Evolutionary conservation across 2,329 filamentous ascomycete species (phyloP).

Genomic region (Byssochlamys sp.): DNA sequence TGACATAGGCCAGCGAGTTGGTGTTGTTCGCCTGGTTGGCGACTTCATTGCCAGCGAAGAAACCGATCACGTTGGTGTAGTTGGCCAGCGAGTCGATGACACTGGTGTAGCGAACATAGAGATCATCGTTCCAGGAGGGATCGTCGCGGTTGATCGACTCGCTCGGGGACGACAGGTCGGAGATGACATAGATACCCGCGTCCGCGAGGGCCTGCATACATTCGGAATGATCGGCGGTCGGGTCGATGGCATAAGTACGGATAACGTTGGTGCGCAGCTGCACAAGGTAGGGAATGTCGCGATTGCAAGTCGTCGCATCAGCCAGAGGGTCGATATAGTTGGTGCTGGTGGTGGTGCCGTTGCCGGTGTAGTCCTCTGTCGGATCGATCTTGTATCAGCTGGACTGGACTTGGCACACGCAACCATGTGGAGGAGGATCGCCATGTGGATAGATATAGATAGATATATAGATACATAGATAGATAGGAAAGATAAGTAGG

Average conservation of each 20-base stretch:
- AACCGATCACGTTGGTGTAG: constrained; percentile 88
- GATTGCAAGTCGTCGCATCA: constrained; percentile 60
- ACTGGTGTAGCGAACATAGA: constrained; percentile 70
- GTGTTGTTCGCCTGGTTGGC: constrained; percentile 85
- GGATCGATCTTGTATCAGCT: not conserved
- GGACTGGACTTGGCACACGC: not conserved
- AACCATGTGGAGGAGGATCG: not conserved
- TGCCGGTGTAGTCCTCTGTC: constrained; percentile 14
- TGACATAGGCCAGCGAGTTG: constrained; percentile 81
- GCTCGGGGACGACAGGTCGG: constrained; percentile 74
- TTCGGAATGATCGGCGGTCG: constrained; percentile 61
- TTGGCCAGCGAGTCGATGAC: constrained; percentile 73
- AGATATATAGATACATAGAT: no score
- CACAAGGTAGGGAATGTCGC: constrained; percentile 73
- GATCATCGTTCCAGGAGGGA: constrained; percentile 66
- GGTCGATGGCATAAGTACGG: constrained; percentile 88
- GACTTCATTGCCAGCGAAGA: constrained; percentile 98
- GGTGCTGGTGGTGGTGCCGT: constrained; percentile 42
- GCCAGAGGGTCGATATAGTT: constrained; percentile 75
- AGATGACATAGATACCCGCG: constrained; percentile 88
- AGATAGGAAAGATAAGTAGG: not conserved
- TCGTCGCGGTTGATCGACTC: constrained; percentile 75
- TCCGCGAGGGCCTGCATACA: constrained; percentile 78
- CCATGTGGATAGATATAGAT: not conserved
- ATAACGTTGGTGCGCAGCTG: constrained; percentile 82